Base-by-base conservation (phyloP, 1,139 yeast species). In the Yamadazyma siamensis region DNA sequence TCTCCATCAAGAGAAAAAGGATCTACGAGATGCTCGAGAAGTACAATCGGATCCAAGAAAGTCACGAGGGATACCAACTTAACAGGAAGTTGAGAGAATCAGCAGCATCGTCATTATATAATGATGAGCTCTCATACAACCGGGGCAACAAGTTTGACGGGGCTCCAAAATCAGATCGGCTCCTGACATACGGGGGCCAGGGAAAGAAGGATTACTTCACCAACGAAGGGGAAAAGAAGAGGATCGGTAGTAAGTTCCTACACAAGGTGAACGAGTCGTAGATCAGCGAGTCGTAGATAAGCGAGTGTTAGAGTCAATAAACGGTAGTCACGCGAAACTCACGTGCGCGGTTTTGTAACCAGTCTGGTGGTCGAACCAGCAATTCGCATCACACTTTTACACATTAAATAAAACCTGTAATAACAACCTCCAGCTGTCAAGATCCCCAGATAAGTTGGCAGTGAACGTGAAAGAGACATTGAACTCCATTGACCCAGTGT, bases 11-110 rank as follows among this genome's bases (percentile, higher is more conserved):
- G 35, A 50, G 67, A 25, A 68, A 65, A 43, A 47, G 71, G 29
- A 59, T 57, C 9, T 59, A 64, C 18, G 86, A 79, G 34, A 61
- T 84, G 54, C 64, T 83, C 31, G 80, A 76, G 26, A 74, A 70
- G 35, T 85, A 83, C 52, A 68, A 71, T 29, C 63, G 63, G 13
- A 71, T 79, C 5, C 91, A 82, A 52, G 74, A 73, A 34, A 61
- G 58, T 27, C 80, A 80, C 34, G 80, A 77, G 25, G 42, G 38
- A 4, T 36, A 35, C 27, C 38, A 35, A 16, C 29, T 44, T 6
- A 21, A 31, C 15, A 21, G 40, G 7, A 44, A 40, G 21, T 18
- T 44, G 6, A 29, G 41, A 29, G 48, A 44, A 22, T 39, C 43
- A 6, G 39, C 43, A 8, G 41, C 47, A 2, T 40, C 44, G 3